These are phyloP conservation scores for Vigna trinervia DNA, from an alignment of 306 rosid genomes.

Conservation along the genomic window DNA sequence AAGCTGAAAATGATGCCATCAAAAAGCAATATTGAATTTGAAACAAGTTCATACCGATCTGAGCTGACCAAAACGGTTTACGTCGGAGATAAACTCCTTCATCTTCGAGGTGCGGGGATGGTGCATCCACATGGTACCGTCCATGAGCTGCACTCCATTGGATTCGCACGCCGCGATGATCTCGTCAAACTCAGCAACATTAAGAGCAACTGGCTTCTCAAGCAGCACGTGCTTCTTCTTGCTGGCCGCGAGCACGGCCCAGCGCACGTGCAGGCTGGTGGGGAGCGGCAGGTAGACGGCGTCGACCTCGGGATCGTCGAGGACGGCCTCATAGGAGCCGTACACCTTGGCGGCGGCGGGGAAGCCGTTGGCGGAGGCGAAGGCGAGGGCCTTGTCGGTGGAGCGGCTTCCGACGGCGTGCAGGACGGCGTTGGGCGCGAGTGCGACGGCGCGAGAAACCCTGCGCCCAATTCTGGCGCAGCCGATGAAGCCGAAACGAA, in stretches of 20 bases:
- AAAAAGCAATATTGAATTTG: background rate
- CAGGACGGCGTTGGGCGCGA: slow-evolving; percentile 67
- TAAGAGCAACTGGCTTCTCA: slow-evolving; percentile 91
- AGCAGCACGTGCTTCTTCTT: slow-evolving; percentile 84
- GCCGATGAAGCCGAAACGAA: slow-evolving; percentile 82
- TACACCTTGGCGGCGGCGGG: slow-evolving; percentile 63
- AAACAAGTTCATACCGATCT: slow-evolving; percentile 30
- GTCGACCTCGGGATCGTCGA: slow-evolving; percentile 77
- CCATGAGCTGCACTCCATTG: slow-evolving; percentile 91
- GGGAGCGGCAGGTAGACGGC: slow-evolving; percentile 91
- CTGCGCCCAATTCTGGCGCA: slow-evolving; percentile 87
- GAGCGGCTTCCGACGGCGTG: slow-evolving; percentile 84
- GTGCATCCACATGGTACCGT: slow-evolving; percentile 97
- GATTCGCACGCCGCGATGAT: slow-evolving; percentile 69
- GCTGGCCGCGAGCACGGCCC: slow-evolving; percentile 82
- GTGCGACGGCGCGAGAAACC: slow-evolving; percentile 70
- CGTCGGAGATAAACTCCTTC: slow-evolving; percentile 40
- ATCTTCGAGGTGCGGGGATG: slow-evolving; percentile 64
- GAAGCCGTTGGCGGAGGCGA: slow-evolving; percentile 71
- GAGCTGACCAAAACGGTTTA: slow-evolving; percentile 43
- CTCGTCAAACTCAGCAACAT: slow-evolving; percentile 63
- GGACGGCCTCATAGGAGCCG: slow-evolving; percentile 81
- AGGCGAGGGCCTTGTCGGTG: slow-evolving; percentile 65
- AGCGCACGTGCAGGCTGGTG: slow-evolving; percentile 72
- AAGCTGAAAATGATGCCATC: background rate